Evolutionary conservation across 2,329 filamentous ascomycete genomes (phyloP), one percentile per base, ranked within the genome.

Genomic region (Arthroderma sp.): DNA sequence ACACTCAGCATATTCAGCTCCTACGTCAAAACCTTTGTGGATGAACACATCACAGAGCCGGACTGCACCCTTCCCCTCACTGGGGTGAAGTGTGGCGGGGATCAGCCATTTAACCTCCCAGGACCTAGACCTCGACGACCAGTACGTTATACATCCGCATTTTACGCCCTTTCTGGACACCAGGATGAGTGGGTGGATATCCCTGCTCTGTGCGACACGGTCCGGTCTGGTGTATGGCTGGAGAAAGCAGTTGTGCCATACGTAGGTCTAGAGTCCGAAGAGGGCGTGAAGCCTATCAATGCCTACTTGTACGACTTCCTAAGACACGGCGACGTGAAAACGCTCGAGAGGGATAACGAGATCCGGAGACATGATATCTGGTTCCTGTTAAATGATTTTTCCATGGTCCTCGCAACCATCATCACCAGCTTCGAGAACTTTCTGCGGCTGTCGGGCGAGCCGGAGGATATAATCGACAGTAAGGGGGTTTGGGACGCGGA

Each of bases 191-290:
- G 85, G 57, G 57, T 63, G 1, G 78, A 71, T 0, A 77, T 87
- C 11, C 68, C 73, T 11, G 81, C 87, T 41, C 70, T 89, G 1
- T 85, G 81, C 58, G 64, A 67, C 6, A 80, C 75, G 1, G 72
- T 75, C 5, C 76, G 84, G 29, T 69, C 69, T 5, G 82, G 77
- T 0, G 75, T 89, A 1, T 87, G 85, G 64, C 71, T 89, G 0
- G 84, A 89, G 53, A 74, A 84, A 54, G 73, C 80, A 0, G 78
- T 81, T 1, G 76, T 89, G 27, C 84, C 84, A 0, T 75, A 82
- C 56, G 69, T 87, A 4, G 70, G 71, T 4, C 62, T 85, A 7
- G 74, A 74, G 52, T 74, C 76, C 0, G 65, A 77, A 28, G 74
- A 81, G 43, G 58, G 62, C 4, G 57, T 64, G 2, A 67, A 70